Conservation (phyloP, 495 filamentous ascomycete genomes). For the Ramalina intermedia region DNA sequence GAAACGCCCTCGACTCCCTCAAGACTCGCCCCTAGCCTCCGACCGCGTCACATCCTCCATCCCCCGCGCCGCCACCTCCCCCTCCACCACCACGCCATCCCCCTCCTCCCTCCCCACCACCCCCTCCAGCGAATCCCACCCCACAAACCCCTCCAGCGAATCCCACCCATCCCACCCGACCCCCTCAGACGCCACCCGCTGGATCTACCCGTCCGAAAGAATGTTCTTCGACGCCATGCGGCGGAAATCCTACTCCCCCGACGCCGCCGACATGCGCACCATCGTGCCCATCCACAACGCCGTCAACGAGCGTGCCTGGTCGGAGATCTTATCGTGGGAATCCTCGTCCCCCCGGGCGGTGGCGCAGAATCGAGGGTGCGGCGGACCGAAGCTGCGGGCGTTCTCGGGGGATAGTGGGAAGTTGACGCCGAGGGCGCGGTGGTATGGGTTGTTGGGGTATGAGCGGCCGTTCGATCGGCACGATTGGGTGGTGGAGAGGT, state of each 20-base stretch:
- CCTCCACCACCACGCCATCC: slow-evolving; percentile 18
- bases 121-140: slow-evolving; percentile 16
- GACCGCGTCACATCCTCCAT: slow-evolving; percentile 72
- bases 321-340: slow-evolving; percentile 79
- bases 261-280: slow-evolving; percentile 60
- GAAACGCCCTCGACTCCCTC: slow-evolving; percentile 15
- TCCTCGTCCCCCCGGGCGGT: slow-evolving; percentile 36
- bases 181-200: slow-evolving; percentile 68
- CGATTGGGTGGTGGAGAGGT: slow-evolving; percentile 93
- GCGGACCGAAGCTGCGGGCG: slow-evolving; percentile 52
- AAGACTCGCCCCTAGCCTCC: slow-evolving; percentile 26
- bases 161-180: slow-evolving; percentile 28
- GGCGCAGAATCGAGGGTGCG: slow-evolving; percentile 46
- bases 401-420: slow-evolving; percentile 20
- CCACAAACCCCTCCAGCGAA: slow-evolving; percentile 16
- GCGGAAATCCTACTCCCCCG: slow-evolving; percentile 52
- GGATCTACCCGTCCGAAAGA: slow-evolving; percentile 91
- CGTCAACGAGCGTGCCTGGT: slow-evolving; percentile 82
- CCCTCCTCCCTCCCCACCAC: slow-evolving; percentile 19
- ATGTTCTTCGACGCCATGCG: slow-evolving; percentile 94
- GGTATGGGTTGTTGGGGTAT: slow-evolving; percentile 75
- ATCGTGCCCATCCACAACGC: slow-evolving; percentile 98
- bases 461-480: slow-evolving; percentile 87
- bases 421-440: slow-evolving; percentile 67
- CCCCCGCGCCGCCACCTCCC: slow-evolving; percentile 43